Evolutionary conservation across 1,139 yeast species (phyloP), one percentile per base, ranked within the genome.

Genomic region (Yarrowia galli): DNA sequence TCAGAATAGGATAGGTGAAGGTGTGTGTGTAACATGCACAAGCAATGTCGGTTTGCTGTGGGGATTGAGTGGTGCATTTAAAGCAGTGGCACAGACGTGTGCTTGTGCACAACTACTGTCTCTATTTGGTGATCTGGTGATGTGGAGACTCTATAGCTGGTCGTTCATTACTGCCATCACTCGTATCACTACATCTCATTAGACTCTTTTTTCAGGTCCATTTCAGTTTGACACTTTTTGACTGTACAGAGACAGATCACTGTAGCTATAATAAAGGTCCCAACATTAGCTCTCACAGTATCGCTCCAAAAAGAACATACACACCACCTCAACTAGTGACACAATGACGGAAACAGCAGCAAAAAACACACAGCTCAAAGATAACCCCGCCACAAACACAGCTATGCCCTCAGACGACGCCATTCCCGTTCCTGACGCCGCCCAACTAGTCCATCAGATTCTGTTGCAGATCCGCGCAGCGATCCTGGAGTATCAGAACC

Each of bases 381-480:
- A 35, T 2, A 35, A 18, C 13, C 28, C 58, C n/a, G n/a, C 42
- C 2, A n/a, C 28, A 9, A 20, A 20, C 42, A n/a, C 42, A 6
- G 18, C 38, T 25, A 32, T 28, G 23, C 10, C 56, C 60, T 7
- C 46, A 54, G 48, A 54, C 3, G 23, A 15, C 16, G 10, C 43
- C 32, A 32, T 58, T 2, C 42, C 51, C 6, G 16, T 18, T 2
- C 64, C 64, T 0, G 64, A 58, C 51, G 49, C 51, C 32, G 51
- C 64, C 20, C 64, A 43, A 6, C 51, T 58, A 12, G 64, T 43
- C 32, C 64, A 58, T 22, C 51, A 58, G 22, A 58, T 32, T 13
- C 32, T 58, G 15, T 15, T 43, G 51, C 64, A 58, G 49, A 58
- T 58, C 51, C 64, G 64, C 51, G 64, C 64, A 43, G 64, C 64